Conservation (phyloP, 805 yeast genomes). For the Priceomyces carsonii region DNA sequence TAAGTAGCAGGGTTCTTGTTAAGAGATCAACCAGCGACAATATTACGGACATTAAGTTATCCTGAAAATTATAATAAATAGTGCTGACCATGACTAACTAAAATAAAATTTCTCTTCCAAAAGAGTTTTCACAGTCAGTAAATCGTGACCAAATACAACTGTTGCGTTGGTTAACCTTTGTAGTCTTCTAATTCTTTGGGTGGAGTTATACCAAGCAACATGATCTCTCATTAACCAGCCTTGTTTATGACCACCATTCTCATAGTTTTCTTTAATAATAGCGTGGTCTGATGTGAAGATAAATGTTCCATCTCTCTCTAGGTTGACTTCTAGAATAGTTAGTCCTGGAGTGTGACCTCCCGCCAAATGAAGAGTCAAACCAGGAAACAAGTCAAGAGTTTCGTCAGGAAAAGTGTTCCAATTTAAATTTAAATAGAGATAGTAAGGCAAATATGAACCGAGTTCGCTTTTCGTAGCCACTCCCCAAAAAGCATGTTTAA, state of each 20-base stretch:
- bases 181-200: neutral
- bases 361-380: slow-evolving; percentile 1
- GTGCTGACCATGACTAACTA: neutral
- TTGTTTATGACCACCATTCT: neutral
- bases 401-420: slow-evolving; percentile 1
- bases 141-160: slow-evolving; percentile 2
- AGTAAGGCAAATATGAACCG: slow-evolving; percentile 1
- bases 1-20: neutral
- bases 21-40: neutral
- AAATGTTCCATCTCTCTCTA: slow-evolving; percentile 2
- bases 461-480: neutral
- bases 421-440: neutral
- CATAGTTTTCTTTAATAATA: slow-evolving; percentile 1
- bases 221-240: slow-evolving; percentile 1
- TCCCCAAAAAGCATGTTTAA: slow-evolving; percentile 1
- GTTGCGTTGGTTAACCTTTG: neutral
- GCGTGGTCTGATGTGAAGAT: slow-evolving; percentile 1
- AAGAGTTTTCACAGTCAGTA: neutral
- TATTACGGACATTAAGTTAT: neutral
- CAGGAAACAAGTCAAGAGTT: neutral
- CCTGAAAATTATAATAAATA: neutral
- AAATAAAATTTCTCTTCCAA: neutral
- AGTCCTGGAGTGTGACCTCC: slow-evolving; percentile 1
- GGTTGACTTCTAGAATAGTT: neutral
- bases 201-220: slow-evolving; percentile 1